These are phyloP conservation scores for Cicer bijugum DNA, from an alignment of 306 rosid species.

Conservation along the genomic window DNA sequence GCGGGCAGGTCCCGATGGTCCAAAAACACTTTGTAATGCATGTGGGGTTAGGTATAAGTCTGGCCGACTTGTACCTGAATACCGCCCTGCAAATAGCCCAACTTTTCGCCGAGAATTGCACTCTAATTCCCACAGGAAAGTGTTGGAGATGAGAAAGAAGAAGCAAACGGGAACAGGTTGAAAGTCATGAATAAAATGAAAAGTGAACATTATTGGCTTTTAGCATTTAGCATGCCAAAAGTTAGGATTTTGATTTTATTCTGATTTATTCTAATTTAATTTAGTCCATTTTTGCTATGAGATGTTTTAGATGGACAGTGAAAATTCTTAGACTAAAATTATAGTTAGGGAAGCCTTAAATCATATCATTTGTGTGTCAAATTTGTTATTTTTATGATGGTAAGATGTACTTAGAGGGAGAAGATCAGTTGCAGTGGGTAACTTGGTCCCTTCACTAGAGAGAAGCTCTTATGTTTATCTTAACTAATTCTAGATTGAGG, in stretches of 20 bases:
- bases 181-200: conserved; percentile 56
- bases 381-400: conserved; percentile 41
- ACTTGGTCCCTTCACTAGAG: conserved; percentile 10
- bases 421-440: conserved; percentile 30
- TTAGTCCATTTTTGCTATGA: conserved; percentile 41
- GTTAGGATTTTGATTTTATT: conserved; percentile 45
- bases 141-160: conserved; percentile 69
- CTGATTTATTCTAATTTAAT: conserved; percentile 49
- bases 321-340: conserved; percentile 42
- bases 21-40: conserved; percentile 80
- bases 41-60: conserved; percentile 78
- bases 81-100: conserved; percentile 80
- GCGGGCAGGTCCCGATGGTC: conserved; percentile 79
- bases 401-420: conserved; percentile 40
- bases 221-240: conserved; percentile 48
- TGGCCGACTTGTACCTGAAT: conserved; percentile 73
- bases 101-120: conserved; percentile 61
- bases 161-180: conserved; percentile 50
- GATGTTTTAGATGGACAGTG: conserved; percentile 47
- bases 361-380: conserved; percentile 37
- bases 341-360: conserved; percentile 42
- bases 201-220: conserved; percentile 33
- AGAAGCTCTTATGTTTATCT: conserved; percentile 28
- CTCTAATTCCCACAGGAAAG: conserved; percentile 78
- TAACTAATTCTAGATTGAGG: conserved; percentile 41